Evolutionary conservation across 2,329 filamentous ascomycete species (phyloP).

Genomic region (Zymoseptoria crescenta): DNA sequence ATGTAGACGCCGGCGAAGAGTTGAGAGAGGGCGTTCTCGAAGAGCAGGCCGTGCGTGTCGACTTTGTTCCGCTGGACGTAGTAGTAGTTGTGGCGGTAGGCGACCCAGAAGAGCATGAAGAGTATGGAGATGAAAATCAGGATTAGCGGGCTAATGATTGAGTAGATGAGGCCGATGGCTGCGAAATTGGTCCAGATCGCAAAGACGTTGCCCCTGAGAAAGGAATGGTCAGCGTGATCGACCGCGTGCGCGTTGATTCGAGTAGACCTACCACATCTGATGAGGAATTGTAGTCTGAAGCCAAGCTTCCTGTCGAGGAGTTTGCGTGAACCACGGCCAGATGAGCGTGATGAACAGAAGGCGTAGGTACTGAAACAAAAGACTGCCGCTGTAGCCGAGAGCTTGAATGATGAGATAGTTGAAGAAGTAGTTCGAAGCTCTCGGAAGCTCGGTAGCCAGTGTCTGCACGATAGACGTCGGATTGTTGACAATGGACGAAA

Average conservation of each 20-base stretch:
- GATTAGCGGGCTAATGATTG: conserved; percentile 77
- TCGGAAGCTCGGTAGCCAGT: conserved; percentile 7
- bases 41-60: conserved; percentile 84
- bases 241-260: not conserved
- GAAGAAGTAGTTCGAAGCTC: conserved; percentile 13
- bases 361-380: conserved; percentile 9
- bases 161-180: conserved; percentile 77
- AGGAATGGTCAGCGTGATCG: not conserved
- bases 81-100: conserved; percentile 88
- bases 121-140: conserved; percentile 85
- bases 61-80: conserved; percentile 81
- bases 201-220: conserved; percentile 72
- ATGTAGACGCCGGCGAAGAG: conserved; percentile 88
- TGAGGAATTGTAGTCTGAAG: conserved; percentile 9
- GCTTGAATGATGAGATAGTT: conserved; percentile 13
- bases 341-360: conserved; percentile 9
- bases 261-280: conserved; percentile 6
- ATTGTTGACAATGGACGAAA: conserved; percentile 3
- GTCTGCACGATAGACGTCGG: conserved; percentile 1
- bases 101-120: conserved; percentile 80
- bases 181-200: conserved; percentile 92
- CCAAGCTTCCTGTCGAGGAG: conserved; percentile 9
- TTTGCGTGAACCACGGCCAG: conserved; percentile 11
- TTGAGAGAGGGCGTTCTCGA: conserved; percentile 83
- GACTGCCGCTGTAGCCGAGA: conserved; percentile 5